These are phyloP conservation scores for Onygenales sp. DNA, from an alignment of 2,329 filamentous ascomycete genomes.

Conservation along the genomic window DNA sequence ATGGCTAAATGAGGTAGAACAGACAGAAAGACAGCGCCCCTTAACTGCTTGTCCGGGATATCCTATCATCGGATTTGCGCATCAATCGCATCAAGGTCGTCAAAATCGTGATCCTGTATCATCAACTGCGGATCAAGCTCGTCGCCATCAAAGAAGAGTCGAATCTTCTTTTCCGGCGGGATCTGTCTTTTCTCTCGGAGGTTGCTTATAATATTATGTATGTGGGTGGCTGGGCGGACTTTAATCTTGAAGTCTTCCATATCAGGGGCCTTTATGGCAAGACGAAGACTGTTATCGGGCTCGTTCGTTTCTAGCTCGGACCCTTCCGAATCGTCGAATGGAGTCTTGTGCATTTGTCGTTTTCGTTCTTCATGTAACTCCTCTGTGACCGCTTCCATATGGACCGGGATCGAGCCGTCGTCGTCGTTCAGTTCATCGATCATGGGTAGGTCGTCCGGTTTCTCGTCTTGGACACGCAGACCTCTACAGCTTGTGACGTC, in stretches of 20 bases:
- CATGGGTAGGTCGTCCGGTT: conserved; percentile 31
- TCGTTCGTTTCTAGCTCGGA: conserved; percentile 4
- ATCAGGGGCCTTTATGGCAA: conserved; percentile 45
- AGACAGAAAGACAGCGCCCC: not conserved
- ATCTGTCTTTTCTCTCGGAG: conserved; percentile 51
- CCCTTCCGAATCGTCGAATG: conserved; percentile 12
- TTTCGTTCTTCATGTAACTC: conserved; percentile 42
- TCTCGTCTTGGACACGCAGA: conserved; percentile 50
- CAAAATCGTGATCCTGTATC: conserved; percentile 60
- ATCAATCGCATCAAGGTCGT: conserved; percentile 66
- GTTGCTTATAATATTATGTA: conserved; percentile 52
- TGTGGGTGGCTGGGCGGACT: conserved; percentile 38
- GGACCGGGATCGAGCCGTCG: conserved; percentile 50
- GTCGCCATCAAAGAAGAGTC: conserved; percentile 68
- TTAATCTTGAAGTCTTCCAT: conserved; percentile 42
- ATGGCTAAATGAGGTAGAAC: no score
- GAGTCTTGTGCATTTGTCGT: conserved; percentile 11
- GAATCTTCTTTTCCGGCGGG: conserved; percentile 43
- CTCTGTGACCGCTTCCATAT: conserved; percentile 68
- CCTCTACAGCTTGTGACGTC: conserved; percentile 63
- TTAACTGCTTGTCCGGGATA: not conserved
- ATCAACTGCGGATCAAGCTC: conserved; percentile 50
- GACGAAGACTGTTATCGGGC: conserved; percentile 23
- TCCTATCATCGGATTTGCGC: conserved; percentile 50
- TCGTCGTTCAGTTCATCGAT: not conserved